Base-by-base conservation (phyloP, 306 rosid genomes). In the Echinosophora koreensis region DNA sequence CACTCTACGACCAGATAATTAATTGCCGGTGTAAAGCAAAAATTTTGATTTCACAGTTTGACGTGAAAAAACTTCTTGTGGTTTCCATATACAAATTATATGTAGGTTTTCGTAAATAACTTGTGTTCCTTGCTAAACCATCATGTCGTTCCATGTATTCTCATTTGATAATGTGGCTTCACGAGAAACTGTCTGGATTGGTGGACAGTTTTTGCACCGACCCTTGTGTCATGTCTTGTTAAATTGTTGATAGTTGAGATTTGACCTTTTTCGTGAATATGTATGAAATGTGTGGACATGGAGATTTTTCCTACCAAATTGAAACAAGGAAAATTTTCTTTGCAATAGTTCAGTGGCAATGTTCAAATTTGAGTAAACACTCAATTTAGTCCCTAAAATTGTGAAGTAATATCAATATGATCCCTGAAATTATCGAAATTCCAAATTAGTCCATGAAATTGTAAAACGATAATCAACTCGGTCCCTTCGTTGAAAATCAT, bases 1-100 rank as follows among this genome's bases (percentile, higher is more conserved):
- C 80, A 73, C 34, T 55, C 62, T 9, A 59, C 77, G 2, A 17
- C 60, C 74, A 42, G 82, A 84, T 87, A 71, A 80, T 34, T 15
- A 41, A 47, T 28, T 68, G 71, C 67, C 17, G 42, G 11, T 3
- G 12, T 44, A n/a, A 59, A 71, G 73, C 54, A 71, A 35, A 68
- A 66, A 5, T 51, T 35, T 59, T 27, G 15, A 50, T 71, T 63
- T 54, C 71, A 50, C 38, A 47, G 41, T 69, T 69, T 69, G 67
- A 67, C 38, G 70, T 2, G 18, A 61, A 1, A 38, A 2, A 39
- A 34, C 5, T 17, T 2, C 41, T 59, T 41, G 68, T 67, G 54
- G 55, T 63, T 70, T 76, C 65, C 69, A 62, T 41, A 13, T 61
- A 18, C 77, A 37, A 32, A 62, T 17, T 76, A 63, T 17, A 47